Conservation (phyloP, 108 stramenopile genomes). For the Pinguiococcus pyrenoidosus region DNA sequence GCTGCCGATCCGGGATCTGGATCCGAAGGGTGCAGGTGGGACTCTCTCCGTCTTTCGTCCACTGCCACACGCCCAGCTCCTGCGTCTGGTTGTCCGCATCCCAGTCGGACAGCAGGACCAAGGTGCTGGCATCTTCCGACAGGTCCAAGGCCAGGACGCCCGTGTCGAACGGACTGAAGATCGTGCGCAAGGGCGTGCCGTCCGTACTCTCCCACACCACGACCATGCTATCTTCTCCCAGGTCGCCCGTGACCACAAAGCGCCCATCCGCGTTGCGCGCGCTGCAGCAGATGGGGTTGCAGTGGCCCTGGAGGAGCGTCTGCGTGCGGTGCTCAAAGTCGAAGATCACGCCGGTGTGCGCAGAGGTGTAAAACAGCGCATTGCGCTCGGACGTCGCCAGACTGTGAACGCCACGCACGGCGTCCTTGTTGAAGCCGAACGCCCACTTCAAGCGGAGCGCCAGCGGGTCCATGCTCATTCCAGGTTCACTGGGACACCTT, state of each 20-base stretch:
- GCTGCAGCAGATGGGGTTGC: conserved; percentile 30
- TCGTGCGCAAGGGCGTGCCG: conserved; percentile 35
- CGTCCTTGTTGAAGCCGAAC: conserved; percentile 40
- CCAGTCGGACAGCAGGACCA: conserved; percentile 21
- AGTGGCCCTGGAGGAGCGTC: conserved; percentile 44
- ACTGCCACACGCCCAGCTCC: conserved; percentile 37
- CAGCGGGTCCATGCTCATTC: too few species aligned
- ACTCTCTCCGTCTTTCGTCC: conserved; percentile 24
- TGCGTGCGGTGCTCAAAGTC: conserved; percentile 39
- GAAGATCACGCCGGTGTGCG: conserved; percentile 42
- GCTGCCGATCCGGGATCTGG: neutral
- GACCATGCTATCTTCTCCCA: conserved; percentile 37
- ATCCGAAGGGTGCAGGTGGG: conserved; percentile 21
- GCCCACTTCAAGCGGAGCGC: conserved; percentile 18
- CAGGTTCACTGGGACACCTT: too few species aligned
- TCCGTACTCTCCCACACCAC: conserved; percentile 43
- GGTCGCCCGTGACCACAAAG: conserved; percentile 47
- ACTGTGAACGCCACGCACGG: conserved; percentile 25
- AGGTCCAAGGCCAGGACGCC: conserved; percentile 34
- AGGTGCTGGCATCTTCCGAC: conserved; percentile 22
- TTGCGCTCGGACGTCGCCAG: conserved; percentile 18
- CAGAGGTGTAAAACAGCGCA: conserved; percentile 31
- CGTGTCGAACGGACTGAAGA: conserved; percentile 27
- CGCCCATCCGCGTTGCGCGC: conserved; percentile 37
- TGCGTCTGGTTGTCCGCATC: neutral